A percentile compares a stretch with the other conserved stretches of the same genome.
phyloP scores from a whole-genome alignment of 2,329 filamentous ascomycete species.

The Atkinsonella hypoxylon region DNA sequence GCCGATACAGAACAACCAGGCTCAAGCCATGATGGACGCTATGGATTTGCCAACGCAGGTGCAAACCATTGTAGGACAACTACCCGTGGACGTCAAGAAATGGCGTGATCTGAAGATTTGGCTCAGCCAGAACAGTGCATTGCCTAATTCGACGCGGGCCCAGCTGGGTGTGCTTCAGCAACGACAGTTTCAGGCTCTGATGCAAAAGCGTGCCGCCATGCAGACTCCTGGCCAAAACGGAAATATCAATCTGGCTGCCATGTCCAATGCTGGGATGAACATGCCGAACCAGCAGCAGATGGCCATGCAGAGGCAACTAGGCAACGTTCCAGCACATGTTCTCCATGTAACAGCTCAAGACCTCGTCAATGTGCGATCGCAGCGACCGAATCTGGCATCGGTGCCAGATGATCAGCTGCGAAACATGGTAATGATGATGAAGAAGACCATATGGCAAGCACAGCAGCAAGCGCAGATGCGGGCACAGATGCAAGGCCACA shows the following conservation, averaged over 20 bases:
- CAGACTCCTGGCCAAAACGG: conserved; percentile 17
- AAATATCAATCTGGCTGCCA: conserved; percentile 13
- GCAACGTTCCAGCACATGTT: conserved; percentile 18
- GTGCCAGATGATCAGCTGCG: conserved; percentile 24
- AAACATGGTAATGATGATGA: conserved; percentile 20
- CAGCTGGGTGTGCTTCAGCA: conserved; percentile 25
- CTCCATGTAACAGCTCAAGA: conserved; percentile 23
- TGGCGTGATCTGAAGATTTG: conserved; percentile 36
- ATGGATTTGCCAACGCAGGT: conserved; percentile 33
- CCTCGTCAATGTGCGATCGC: conserved; percentile 18
- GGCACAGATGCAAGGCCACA: conserved; percentile 12
- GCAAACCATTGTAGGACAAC: conserved; percentile 15
- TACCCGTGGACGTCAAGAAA: conserved; percentile 34
- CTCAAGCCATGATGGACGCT: conserved; percentile 31
- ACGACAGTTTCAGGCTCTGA: conserved; percentile 25
- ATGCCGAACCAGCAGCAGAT: conserved; percentile 16
- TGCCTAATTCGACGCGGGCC: conserved; percentile 18
- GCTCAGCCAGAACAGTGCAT: conserved; percentile 24
- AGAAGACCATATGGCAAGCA: conserved; percentile 20
- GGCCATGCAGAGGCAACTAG: conserved; percentile 14
- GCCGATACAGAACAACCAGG: conserved; percentile 18
- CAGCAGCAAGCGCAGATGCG: conserved; percentile 16
- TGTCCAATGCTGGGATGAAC: conserved; percentile 13
- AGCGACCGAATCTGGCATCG: conserved; percentile 14
- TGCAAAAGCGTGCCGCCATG: conserved; percentile 19